phyloP scores from a whole-genome alignment of 2,329 filamentous ascomycete species.

The Rhynchosporium agropyri region DNA sequence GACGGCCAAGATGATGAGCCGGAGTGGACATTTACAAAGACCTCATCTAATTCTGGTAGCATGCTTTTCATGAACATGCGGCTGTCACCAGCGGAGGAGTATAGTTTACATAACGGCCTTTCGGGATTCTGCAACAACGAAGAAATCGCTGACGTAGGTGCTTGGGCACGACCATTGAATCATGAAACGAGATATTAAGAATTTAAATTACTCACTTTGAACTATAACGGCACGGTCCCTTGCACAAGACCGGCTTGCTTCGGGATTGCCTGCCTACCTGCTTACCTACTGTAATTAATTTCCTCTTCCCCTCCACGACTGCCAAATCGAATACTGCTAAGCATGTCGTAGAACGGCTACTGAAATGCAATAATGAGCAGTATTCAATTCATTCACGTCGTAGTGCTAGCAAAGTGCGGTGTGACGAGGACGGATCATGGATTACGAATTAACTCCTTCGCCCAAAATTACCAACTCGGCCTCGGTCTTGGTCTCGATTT shows the following conservation, averaged over 20 bases:
- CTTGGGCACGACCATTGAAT: neutral
- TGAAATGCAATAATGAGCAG: no score
- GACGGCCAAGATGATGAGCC: neutral
- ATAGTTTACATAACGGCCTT: neutral
- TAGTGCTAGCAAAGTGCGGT: conserved; percentile 1
- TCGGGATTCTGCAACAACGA: no score
- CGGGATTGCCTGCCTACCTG: no score
- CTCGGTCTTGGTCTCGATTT: neutral
- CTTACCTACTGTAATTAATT: no score
- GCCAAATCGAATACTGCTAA: no score
- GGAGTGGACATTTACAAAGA: neutral
- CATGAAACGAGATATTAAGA: conserved; percentile 9
- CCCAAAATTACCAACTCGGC: neutral
- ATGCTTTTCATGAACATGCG: no score
- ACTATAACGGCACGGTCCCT: neutral
- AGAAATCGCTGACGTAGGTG: neutral
- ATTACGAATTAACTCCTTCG: neutral
- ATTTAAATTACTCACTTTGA: conserved; percentile 7
- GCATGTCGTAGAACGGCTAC: no score
- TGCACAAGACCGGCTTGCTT: neutral
- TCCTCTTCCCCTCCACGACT: no score
- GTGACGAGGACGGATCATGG: neutral
- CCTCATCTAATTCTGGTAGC: no score
- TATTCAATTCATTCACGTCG: no score
- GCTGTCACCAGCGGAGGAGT: neutral